phyloP scores from a whole-genome alignment of 345 rosid genomes.

The Leavenworthia alabamica region DNA sequence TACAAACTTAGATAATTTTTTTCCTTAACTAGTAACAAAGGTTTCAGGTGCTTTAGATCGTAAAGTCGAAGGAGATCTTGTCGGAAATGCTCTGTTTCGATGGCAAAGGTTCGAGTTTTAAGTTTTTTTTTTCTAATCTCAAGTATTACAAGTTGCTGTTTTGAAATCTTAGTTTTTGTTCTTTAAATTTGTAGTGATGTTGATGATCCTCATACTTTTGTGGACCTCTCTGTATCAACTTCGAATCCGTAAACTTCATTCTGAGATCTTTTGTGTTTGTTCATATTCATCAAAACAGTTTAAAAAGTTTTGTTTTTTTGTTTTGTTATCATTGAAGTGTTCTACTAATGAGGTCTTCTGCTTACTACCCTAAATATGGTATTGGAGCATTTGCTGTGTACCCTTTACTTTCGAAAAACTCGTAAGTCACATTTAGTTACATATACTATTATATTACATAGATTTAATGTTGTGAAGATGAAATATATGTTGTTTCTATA shows the following conservation, averaged over 20 bases:
- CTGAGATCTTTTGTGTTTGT: neutral
- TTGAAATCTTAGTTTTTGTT: neutral
- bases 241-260: slow-evolving; percentile 57
- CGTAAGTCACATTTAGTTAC: slow-evolving; percentile 31
- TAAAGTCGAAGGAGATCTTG: slow-evolving; percentile 47
- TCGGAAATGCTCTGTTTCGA: slow-evolving; percentile 68
- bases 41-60: slow-evolving; percentile 63
- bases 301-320: slow-evolving; percentile 11
- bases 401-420: slow-evolving; percentile 50
- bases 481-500: neutral
- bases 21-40: slow-evolving; percentile 38
- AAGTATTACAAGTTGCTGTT: neutral
- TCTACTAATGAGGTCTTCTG: slow-evolving; percentile 58
- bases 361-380: slow-evolving; percentile 69
- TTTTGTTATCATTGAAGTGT: slow-evolving; percentile 39
- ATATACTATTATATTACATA: neutral
- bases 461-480: neutral
- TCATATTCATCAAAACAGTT: neutral
- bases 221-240: slow-evolving; percentile 76
- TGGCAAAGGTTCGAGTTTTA: slow-evolving; percentile 57
- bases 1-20: neutral
- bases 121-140: neutral
- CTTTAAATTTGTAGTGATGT: slow-evolving; percentile 48
- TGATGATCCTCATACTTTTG: slow-evolving; percentile 85
- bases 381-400: slow-evolving; percentile 71